Evolutionary conservation across 192 early-diverging fungal genomes (phyloP), one percentile per base, ranked within the genome.

Genomic region (Coemansia sp.): DNA sequence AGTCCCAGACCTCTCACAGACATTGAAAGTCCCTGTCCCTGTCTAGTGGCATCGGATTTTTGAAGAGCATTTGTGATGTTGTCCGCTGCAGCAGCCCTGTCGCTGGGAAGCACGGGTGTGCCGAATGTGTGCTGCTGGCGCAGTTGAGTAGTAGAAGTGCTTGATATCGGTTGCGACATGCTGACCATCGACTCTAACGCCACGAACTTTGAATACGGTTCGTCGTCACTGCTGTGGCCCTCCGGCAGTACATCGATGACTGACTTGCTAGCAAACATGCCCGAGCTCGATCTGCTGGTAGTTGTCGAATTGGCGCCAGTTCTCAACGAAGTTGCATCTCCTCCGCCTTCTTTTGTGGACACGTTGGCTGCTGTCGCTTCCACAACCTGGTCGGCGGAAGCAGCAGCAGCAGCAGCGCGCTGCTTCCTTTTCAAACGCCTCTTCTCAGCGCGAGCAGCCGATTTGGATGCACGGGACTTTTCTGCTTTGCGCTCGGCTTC

Each of bases 211-310:
- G 52, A 45, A 8, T 42, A 42, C 13, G 50, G 58, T n/a, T 70
- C 70, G 15, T 66, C 64, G 27, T 80, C 77, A 52, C 68, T 74
- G 52, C 61, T 73, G 37, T 27, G 45, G 19, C 45, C 65, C 10
- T 42, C 20, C 14, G 63, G 57, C 54, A 63, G 30, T 0, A 29
- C 29, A 10, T 64, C 58, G 1, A 59, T 59, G 7, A 74, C 77
- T 7, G 77, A 64, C 27, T 62, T 69, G 48, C 68, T 80, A 2
- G 68, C 61, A 48, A 68, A 71, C 72, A 80, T 68, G 14, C 62
- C 61, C 23, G 77, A 80, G 65, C 77, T 80, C 9, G 77, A 61
- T 15, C 77, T 57, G 31, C 77, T 80, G 0, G 68, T 80, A 8
- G 57, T 54, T 29, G 34, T 55, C 20, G 71, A 80, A 22, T 36